phyloP scores from a whole-genome alignment of 768 basidiomycete genomes.

The Tylopilus cervinicoccineus region DNA sequence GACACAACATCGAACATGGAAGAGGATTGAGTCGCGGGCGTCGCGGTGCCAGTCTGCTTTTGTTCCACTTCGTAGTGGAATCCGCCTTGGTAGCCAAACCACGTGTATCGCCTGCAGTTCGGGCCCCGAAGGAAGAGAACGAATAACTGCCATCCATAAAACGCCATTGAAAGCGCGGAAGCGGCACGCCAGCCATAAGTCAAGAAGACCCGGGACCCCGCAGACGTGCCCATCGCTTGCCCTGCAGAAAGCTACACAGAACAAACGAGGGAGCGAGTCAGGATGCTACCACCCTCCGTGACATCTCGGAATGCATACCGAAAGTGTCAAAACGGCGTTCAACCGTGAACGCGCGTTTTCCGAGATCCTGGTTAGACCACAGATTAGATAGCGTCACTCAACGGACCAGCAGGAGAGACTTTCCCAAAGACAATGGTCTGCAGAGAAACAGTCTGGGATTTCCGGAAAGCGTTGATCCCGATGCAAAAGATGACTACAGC shows the following conservation, averaged over 20 bases:
- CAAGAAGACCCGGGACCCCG: constrained; percentile 38
- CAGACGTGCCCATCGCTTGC: constrained; percentile 41
- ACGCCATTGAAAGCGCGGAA: constrained; percentile 30
- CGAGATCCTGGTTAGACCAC: constrained; percentile 18
- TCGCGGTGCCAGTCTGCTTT: not conserved
- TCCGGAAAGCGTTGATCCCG: constrained; percentile 35
- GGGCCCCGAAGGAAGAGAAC: constrained; percentile 38
- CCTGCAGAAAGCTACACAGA: constrained; percentile 28
- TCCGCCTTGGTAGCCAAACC: constrained; percentile 65
- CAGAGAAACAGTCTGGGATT: constrained; percentile 36
- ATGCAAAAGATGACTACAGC: constrained; percentile 37
- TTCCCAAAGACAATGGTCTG: constrained; percentile 22
- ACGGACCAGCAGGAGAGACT: not conserved
- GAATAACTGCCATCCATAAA: constrained; percentile 32
- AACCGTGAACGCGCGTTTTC: constrained; percentile 25
- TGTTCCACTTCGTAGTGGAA: constrained; percentile 15
- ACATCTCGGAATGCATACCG: constrained; percentile 16
- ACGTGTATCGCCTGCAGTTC: constrained; percentile 32
- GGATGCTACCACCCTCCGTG: too few species aligned
- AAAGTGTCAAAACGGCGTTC: constrained; percentile 26
- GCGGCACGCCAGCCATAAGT: constrained; percentile 36
- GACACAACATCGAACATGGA: not conserved
- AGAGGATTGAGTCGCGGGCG: constrained; percentile 1
- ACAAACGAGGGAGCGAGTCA: too few species aligned
- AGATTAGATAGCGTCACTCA: not conserved